A percentile compares a stretch with the other conserved stretches of the same genome.
Evolutionary conservation across 2,329 filamentous ascomycete species (phyloP).

Genomic region (Kalaharituber pfeilii): DNA sequence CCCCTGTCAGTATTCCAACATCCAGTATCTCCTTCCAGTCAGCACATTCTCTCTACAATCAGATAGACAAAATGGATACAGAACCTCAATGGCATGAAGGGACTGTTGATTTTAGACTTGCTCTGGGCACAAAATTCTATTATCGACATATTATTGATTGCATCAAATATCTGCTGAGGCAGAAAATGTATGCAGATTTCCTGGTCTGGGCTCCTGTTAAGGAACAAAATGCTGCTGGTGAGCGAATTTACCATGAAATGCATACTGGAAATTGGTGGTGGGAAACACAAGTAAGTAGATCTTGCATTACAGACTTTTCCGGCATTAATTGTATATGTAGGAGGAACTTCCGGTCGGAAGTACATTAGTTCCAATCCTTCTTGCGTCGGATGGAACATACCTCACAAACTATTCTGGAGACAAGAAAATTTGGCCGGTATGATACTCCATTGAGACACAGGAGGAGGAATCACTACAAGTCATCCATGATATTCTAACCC

Average conservation of each 20-base stretch:
- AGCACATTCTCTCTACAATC: not conserved
- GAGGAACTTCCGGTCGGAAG: not conserved
- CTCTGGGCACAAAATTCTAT: not conserved
- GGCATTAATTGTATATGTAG: not conserved
- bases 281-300: slow-evolving; percentile 2
- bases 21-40: not conserved
- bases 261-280: slow-evolving; percentile 6
- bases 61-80: not conserved
- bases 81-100: not conserved
- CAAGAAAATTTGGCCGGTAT: slow-evolving; percentile 6
- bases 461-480: not conserved
- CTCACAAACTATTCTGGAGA: slow-evolving; percentile 5
- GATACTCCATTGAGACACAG: not conserved
- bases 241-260: slow-evolving; percentile 4
- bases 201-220: slow-evolving; percentile 1
- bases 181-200: not conserved
- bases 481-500: not conserved
- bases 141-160: not conserved
- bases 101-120: not conserved
- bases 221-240: not conserved
- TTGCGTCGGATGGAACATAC: slow-evolving; percentile 5
- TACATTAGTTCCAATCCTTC: not conserved
- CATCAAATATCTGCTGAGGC: not conserved
- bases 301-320: not conserved
- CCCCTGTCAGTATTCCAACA: not conserved